phyloP scores from a whole-genome alignment of 495 filamentous ascomycete species.

The Aspergillus leporis region DNA sequence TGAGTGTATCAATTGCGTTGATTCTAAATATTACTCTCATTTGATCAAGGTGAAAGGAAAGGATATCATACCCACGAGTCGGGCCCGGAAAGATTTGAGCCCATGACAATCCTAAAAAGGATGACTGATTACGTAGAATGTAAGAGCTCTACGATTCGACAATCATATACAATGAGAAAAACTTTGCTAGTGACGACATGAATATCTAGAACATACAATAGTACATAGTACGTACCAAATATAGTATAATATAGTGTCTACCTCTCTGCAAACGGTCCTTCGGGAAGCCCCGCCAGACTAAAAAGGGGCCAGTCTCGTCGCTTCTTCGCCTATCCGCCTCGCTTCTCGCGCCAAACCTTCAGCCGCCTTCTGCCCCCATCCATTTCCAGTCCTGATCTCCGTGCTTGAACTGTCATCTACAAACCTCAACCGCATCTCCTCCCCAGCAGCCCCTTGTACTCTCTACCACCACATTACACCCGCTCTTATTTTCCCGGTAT shows the following conservation, averaged over 20 bases:
- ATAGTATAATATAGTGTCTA: not conserved
- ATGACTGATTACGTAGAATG: too few species aligned
- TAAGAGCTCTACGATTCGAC: too few species aligned
- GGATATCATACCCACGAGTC: too few species aligned
- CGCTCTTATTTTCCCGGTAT: not conserved
- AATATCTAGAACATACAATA: too few species aligned
- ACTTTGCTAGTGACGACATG: too few species aligned
- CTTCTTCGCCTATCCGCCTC: conserved; percentile 37
- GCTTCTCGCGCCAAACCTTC: conserved; percentile 41
- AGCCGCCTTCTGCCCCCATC: conserved; percentile 30
- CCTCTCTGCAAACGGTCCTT: conserved; percentile 9
- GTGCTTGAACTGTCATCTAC: conserved; percentile 26
- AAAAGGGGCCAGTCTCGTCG: conserved; percentile 18
- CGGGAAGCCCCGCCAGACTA: conserved; percentile 7
- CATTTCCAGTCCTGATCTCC: conserved; percentile 21
- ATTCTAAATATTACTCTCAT: too few species aligned
- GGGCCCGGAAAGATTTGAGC: too few species aligned
- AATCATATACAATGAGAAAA: too few species aligned
- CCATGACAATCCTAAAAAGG: too few species aligned
- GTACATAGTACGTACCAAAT: too few species aligned
- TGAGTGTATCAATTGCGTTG: too few species aligned
- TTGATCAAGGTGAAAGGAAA: too few species aligned
- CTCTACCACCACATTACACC: conserved; percentile 6
- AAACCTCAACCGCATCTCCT: conserved; percentile 12
- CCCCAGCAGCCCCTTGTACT: not conserved